A percentile compares a stretch with the other conserved stretches of the same genome.
Evolutionary conservation across 768 basidiomycete genomes (phyloP).

Genomic region (Ramaria sp.): DNA sequence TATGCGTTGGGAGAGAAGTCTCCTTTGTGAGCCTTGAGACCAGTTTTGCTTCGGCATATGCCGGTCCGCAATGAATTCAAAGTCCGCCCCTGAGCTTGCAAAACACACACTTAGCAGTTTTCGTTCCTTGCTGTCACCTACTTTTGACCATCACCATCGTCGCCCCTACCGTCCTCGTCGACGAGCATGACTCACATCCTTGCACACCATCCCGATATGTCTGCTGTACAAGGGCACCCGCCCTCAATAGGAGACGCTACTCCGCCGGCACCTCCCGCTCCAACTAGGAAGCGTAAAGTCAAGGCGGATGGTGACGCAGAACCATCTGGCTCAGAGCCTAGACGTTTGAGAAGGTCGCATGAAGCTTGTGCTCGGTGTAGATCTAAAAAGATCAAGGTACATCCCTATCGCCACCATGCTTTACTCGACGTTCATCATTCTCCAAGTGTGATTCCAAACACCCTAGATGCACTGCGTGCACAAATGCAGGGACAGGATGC

Average conservation of each 20-base stretch:
- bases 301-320: constrained; percentile 47
- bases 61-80: not conserved
- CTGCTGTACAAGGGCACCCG: constrained; percentile 7
- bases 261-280: constrained; percentile 14
- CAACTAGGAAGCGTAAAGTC: constrained; percentile 38
- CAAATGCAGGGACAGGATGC: constrained; percentile 67
- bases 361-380: constrained; percentile 90
- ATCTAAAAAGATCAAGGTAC: constrained; percentile 92
- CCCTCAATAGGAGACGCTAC: constrained; percentile 5
- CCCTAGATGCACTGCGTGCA: constrained; percentile 77
- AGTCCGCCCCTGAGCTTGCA: constrained; percentile 1
- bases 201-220: constrained; percentile 7
- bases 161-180: not conserved
- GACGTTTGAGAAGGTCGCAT: constrained; percentile 77
- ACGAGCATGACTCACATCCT: constrained; percentile 10
- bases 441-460: constrained; percentile 83
- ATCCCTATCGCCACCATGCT: constrained; percentile 17
- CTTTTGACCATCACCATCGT: not conserved
- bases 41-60: not conserved
- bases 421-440: constrained; percentile 15
- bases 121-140: constrained; percentile 1
- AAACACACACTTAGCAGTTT: not conserved
- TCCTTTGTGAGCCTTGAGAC: not conserved
- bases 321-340: constrained; percentile 51
- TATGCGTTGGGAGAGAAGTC: not conserved